These are phyloP conservation scores for Asparagopsis taxiformis DNA, from an alignment of 31 red algal species.

Conservation along the genomic window DNA sequence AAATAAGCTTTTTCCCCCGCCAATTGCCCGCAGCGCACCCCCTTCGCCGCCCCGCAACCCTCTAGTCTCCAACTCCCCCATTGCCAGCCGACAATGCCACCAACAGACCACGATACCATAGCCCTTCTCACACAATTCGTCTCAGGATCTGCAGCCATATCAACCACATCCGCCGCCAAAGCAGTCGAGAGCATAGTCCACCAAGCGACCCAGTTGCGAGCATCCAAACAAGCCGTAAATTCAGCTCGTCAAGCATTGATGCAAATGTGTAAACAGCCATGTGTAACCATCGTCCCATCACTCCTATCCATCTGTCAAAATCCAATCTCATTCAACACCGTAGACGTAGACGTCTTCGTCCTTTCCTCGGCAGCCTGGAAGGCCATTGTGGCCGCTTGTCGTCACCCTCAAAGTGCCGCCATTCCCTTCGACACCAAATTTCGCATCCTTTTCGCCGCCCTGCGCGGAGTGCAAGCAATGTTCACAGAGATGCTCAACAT, in stretches of 20 bases:
- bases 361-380: conserved; percentile 45
- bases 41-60: background rate
- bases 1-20: background rate
- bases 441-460: conserved; percentile 23
- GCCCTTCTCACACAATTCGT: background rate
- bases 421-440: conserved; percentile 2
- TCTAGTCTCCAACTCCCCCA: background rate
- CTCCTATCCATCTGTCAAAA: conserved; percentile 28
- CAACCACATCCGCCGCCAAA: conserved; percentile 1
- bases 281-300: background rate
- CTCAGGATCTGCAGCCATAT: background rate
- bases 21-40: background rate
- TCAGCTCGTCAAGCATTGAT: conserved; percentile 14
- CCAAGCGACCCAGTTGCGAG: conserved; percentile 6
- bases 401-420: background rate
- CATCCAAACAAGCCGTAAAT: background rate
- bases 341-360: conserved; percentile 34
- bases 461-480: too few species aligned
- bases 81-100: too few species aligned
- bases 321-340: conserved; percentile 4
- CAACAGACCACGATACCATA: too few species aligned
- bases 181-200: conserved; percentile 22
- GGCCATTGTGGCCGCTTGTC: conserved; percentile 23
- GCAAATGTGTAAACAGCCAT: conserved; percentile 11
- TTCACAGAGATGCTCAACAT: too few species aligned